A percentile compares a stretch with the other conserved stretches of the same genome.
Conservation (phyloP, 2,329 filamentous ascomycete species). For the Emmonsiellopsis sp. region DNA sequence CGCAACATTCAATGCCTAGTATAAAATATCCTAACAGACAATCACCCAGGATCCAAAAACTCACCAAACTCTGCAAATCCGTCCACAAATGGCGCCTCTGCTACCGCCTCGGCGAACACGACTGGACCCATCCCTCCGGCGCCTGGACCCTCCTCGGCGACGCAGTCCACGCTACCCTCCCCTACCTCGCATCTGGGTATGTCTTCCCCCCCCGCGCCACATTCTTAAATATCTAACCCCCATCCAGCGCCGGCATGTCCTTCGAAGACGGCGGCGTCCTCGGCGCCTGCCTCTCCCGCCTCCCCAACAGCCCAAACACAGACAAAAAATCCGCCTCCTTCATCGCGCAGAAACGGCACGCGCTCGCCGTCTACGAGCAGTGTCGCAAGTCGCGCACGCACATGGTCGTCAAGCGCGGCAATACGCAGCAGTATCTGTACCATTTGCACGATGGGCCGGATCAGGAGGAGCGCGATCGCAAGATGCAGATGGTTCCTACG, state of each 20-base stretch:
- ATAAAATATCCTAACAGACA: not conserved
- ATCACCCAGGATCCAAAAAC: conserved; percentile 38
- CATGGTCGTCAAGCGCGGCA: conserved; percentile 50
- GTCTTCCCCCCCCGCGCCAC: not conserved
- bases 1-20: conserved; percentile 9
- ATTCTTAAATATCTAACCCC: not conserved
- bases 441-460: conserved; percentile 51
- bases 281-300: conserved; percentile 43
- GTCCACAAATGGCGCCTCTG: conserved; percentile 54
- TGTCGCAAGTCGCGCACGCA: conserved; percentile 51
- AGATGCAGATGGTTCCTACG: conserved; percentile 30
- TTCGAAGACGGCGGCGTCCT: conserved; percentile 52
- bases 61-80: conserved; percentile 47
- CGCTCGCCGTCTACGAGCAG: conserved; percentile 42
- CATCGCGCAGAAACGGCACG: conserved; percentile 24
- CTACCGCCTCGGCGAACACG: conserved; percentile 45
- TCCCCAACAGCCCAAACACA: conserved; percentile 29
- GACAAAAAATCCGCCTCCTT: conserved; percentile 16
- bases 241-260: conserved; percentile 47
- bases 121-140: conserved; percentile 48
- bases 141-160: conserved; percentile 54
- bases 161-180: conserved; percentile 55
- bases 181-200: conserved; percentile 44
- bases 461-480: conserved; percentile 44
- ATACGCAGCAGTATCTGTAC: conserved; percentile 53